Evolutionary conservation across 768 basidiomycete genomes (phyloP).

Genomic region (Mycena vitilis): DNA sequence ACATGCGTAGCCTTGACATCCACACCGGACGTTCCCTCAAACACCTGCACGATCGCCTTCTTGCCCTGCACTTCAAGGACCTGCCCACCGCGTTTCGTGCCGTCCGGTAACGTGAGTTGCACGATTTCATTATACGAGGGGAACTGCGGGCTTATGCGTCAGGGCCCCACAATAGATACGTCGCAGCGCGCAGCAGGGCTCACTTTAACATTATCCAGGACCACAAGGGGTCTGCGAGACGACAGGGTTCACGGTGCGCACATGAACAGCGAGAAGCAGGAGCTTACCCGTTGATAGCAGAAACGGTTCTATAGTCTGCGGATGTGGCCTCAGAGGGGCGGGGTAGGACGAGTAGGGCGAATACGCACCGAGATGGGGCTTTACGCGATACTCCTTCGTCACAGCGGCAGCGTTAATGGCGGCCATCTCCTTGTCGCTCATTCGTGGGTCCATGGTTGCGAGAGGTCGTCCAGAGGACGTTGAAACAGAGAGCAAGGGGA

Average conservation of each 20-base stretch:
- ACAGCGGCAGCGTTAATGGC: conserved; percentile 90
- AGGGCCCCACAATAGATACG: neutral
- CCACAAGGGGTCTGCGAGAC: conserved; percentile 83
- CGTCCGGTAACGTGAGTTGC: conserved; percentile 93
- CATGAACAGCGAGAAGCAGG: conserved; percentile 17
- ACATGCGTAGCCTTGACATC: conserved; percentile 98
- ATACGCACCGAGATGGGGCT: conserved; percentile 86
- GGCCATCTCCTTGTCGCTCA: conserved; percentile 80
- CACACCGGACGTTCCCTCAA: conserved; percentile 97
- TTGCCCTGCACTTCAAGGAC: conserved; percentile 98
- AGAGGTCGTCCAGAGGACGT: too few species aligned
- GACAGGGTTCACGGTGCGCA: conserved; percentile 22
- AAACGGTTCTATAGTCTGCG: conserved; percentile 96
- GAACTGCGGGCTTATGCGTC: conserved; percentile 64
- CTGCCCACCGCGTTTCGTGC: conserved; percentile 94
- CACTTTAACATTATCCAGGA: conserved; percentile 98
- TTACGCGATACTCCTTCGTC: conserved; percentile 87
- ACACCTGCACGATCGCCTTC: conserved; percentile 99
- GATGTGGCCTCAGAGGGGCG: conserved; percentile 32
- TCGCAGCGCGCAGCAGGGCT: conserved; percentile 37
- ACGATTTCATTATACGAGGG: conserved; percentile 99
- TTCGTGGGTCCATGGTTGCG: conserved; percentile 62
- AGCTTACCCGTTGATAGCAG: conserved; percentile 94
- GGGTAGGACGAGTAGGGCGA: conserved; percentile 21
- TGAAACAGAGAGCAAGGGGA: conserved; percentile 5